These are phyloP conservation scores for Clonostachys solani DNA, from an alignment of 2,329 filamentous ascomycete species.

Conservation along the genomic window DNA sequence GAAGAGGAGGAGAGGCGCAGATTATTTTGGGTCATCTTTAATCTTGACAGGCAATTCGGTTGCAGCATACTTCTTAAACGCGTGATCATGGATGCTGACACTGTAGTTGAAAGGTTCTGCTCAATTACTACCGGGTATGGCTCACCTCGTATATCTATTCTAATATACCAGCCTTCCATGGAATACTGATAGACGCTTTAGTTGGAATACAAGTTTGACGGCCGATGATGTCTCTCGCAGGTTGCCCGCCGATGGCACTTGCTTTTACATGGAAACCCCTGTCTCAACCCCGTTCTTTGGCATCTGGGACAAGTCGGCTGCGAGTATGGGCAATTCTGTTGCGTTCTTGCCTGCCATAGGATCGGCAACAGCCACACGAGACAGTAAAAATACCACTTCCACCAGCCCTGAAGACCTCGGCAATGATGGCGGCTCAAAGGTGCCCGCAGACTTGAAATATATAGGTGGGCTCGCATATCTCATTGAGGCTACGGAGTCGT, in stretches of 20 bases:
- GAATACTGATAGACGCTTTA: constrained; percentile 1
- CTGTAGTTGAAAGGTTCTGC: neutral
- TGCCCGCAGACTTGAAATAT: constrained; percentile 23
- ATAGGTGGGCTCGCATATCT: constrained; percentile 36
- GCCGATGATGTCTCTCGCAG: constrained; percentile 20
- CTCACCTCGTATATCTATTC: too few relatives aligned
- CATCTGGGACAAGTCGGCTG: constrained; percentile 30
- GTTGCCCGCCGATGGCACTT: constrained; percentile 25
- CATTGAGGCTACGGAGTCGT: constrained; percentile 36
- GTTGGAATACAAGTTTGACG: constrained; percentile 24
- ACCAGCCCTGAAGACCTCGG: neutral
- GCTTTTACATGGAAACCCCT: constrained; percentile 27
- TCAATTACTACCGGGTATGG: neutral
- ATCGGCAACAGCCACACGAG: constrained; percentile 4
- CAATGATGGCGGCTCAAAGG: too few relatives aligned
- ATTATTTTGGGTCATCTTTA: constrained; percentile 24
- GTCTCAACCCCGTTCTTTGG: constrained; percentile 31
- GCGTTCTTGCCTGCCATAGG: constrained; percentile 16
- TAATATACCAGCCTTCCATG: too few relatives aligned
- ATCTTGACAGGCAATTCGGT: constrained; percentile 16
- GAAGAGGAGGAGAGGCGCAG: constrained; percentile 21
- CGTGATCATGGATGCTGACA: too few relatives aligned
- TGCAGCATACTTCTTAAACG: neutral
- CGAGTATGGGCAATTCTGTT: constrained; percentile 22
- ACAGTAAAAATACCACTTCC: neutral